phyloP scores from a whole-genome alignment of 768 basidiomycete genomes.

The Lentinula aciculospora region DNA sequence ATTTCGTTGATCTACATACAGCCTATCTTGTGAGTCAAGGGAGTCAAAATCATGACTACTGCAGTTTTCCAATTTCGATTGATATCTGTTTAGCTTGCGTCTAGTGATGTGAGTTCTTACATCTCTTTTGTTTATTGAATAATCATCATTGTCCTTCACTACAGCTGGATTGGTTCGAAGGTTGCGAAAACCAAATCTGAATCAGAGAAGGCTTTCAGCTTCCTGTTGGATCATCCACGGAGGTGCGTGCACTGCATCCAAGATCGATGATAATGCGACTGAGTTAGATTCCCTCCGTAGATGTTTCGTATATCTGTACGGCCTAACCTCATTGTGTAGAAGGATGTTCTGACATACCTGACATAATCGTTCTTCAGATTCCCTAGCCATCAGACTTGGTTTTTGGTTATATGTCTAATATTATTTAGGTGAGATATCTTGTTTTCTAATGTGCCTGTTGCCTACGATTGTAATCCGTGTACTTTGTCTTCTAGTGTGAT shows the following conservation, averaged over 20 bases:
- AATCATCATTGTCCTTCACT: not conserved
- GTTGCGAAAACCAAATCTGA: constrained; percentile 37
- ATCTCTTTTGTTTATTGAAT: not conserved
- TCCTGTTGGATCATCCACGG: constrained; percentile 75
- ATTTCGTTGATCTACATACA: constrained; percentile 16
- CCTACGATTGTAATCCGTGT: not conserved
- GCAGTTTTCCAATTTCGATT: not conserved
- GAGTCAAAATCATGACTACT: not conserved
- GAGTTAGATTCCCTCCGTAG: constrained; percentile 22
- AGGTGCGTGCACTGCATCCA: constrained; percentile 29
- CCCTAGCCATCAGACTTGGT: constrained; percentile 74
- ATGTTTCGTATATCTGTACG: constrained; percentile 59
- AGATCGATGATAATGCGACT: not conserved
- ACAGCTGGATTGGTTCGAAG: constrained; percentile 59
- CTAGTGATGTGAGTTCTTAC: constrained; percentile 45
- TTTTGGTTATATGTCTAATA: constrained; percentile 50
- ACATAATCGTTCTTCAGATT: constrained; percentile 39
- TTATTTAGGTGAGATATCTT: constrained; percentile 41
- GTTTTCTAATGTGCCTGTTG: not conserved
- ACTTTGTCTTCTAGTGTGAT: constrained; percentile 31
- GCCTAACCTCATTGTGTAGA: not conserved
- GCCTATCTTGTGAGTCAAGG: constrained; percentile 54
- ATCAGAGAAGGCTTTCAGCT: constrained; percentile 51
- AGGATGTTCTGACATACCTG: not conserved
- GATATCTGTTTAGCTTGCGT: constrained; percentile 38